Conservation (phyloP, 2,329 filamentous ascomycete genomes). For the Aspergillus tamarii region DNA sequence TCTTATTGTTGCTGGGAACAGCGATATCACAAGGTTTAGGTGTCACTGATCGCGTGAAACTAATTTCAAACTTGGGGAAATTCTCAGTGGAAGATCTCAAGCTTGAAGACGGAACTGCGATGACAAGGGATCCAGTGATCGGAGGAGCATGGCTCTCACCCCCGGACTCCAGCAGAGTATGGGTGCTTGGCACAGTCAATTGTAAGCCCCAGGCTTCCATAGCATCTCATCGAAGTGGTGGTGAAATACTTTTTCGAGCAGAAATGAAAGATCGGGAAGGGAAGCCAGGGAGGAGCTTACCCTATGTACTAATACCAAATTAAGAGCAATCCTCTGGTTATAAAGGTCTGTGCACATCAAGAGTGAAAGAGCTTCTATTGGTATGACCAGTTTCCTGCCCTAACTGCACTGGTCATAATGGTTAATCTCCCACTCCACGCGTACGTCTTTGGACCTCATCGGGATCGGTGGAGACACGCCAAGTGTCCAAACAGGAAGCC, state of each 20-base stretch:
- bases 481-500: constrained; percentile 5
- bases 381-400: neutral
- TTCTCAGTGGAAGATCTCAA: neutral
- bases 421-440: no score
- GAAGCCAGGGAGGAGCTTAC: neutral
- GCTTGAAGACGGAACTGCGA: neutral
- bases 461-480: neutral
- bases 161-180: neutral
- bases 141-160: neutral
- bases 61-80: neutral
- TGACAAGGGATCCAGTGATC: neutral
- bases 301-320: neutral
- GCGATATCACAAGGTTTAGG: no score
- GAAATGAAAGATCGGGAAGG: neutral
- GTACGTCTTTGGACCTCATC: no score
- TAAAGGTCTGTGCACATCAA: neutral
- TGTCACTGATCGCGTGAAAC: neutral
- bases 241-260: neutral
- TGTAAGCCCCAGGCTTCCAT: constrained; percentile 3
- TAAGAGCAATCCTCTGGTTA: neutral
- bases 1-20: neutral
- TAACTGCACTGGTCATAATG: neutral
- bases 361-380: neutral
- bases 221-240: neutral
- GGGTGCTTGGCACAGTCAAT: neutral